phyloP scores from a whole-genome alignment of 2,329 filamentous ascomycete species.

The Metarhizium anisopliae region DNA sequence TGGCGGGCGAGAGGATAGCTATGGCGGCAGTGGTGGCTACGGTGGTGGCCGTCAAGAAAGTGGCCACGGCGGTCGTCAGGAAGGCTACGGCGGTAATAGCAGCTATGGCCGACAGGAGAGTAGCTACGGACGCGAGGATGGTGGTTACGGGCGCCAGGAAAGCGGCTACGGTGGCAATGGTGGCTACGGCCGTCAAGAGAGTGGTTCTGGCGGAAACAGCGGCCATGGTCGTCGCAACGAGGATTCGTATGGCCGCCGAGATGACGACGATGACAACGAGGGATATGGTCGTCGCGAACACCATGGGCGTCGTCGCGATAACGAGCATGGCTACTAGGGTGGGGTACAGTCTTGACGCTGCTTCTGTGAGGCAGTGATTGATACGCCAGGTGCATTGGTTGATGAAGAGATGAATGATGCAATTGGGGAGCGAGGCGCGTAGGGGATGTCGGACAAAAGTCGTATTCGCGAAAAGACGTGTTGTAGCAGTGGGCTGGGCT shows the following conservation, averaged over 20 bases:
- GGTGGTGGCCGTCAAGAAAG: slow-evolving; percentile 9
- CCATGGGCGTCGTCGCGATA: slow-evolving; percentile 9
- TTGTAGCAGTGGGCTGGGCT: background rate
- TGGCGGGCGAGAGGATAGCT: background rate
- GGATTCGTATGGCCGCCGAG: slow-evolving; percentile 1
- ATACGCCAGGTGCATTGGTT: background rate
- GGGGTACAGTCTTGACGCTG: background rate
- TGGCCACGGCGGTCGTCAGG: slow-evolving; percentile 12
- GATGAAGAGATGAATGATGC: background rate
- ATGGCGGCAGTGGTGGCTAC: slow-evolving; percentile 1
- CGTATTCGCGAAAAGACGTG: background rate
- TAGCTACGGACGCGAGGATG: slow-evolving; percentile 9
- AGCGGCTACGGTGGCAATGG: slow-evolving; percentile 9
- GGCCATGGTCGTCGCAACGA: slow-evolving; percentile 10
- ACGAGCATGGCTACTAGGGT: background rate
- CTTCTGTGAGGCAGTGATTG: background rate
- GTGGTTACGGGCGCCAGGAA: slow-evolving; percentile 14
- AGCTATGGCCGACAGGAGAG: slow-evolving; percentile 17
- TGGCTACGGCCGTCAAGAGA: background rate
- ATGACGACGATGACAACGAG: slow-evolving; percentile 14
- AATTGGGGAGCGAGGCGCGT: slow-evolving; percentile 10
- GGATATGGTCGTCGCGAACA: slow-evolving; percentile 8
- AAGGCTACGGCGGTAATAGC: slow-evolving; percentile 13
- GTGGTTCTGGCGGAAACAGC: slow-evolving; percentile 1
- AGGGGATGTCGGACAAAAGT: background rate